Base-by-base conservation (phyloP, 2,329 filamentous ascomycete genomes). In the Elsinoe perseae region DNA sequence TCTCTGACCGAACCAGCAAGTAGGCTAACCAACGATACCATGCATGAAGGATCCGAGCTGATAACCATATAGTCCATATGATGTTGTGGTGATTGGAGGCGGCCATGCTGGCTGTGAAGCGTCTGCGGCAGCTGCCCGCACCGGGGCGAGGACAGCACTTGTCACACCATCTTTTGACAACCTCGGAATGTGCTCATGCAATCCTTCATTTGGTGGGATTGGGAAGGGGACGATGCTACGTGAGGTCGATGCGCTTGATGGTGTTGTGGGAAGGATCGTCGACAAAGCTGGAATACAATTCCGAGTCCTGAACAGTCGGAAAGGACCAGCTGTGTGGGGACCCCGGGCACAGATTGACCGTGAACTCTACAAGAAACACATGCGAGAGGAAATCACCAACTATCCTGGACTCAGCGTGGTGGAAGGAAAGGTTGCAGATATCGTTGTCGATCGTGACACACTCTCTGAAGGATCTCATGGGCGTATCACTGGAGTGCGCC, bases 281-380 rank as follows among this genome's bases (percentile, higher is more conserved):
- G 93, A 98, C 73, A 92, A 93, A 69, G 87, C 93, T 2, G 93
- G 89, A 4, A 82, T 96, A n/a, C 92, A 96, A 69, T 98, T 97
- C 70, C 84, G 88, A 61, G 80, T 95, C 16, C 72, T 98, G 66
- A 98, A 98, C 70, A 78, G 83, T 53, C 87, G 82, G 61, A 97
- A 97, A 68, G 93, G 93, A 0, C 89, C 92, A 4, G 93, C 93
- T 2, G 93, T 98, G 23, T 98, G 93, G 93, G 93, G 93, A 9
- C 93, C 93, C 0, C 81, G 93, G 55, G 93, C 93, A 48, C 93
- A 98, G 76, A 97, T 98, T 69, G 93, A 98, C 71, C 83, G 93
- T 59, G 80, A 80, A 59, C 74, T 98, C 36, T 98, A 97, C 73
- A 86, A 91, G 73, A 85, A 82, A 66, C 80, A 95, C 68, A 97